These are phyloP conservation scores for Boletus vinaceobasis DNA, from an alignment of 768 basidiomycete species.

Conservation along the genomic window DNA sequence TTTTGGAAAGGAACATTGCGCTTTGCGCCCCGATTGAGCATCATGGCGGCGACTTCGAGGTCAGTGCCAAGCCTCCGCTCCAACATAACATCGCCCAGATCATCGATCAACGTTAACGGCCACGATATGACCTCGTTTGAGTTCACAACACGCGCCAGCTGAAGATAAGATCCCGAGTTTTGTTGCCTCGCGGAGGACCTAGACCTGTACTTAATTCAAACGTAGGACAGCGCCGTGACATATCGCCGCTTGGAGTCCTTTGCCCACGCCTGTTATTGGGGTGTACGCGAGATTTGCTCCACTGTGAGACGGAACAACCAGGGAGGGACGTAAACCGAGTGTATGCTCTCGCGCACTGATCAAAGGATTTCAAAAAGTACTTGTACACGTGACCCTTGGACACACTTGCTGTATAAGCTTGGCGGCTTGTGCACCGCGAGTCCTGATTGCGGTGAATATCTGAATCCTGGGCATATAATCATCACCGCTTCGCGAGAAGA, in stretches of 20 bases:
- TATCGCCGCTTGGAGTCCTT: neutral
- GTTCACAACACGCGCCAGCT: neutral
- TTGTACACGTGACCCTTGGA: neutral
- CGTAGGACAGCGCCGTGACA: neutral
- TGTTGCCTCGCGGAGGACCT: neutral
- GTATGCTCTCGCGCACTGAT: neutral
- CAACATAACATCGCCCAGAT: neutral
- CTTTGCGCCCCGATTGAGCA: neutral
- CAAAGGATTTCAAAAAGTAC: neutral
- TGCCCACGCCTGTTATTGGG: neutral
- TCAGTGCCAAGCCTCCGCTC: neutral
- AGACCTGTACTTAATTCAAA: neutral
- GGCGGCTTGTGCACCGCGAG: neutral
- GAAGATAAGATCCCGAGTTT: neutral
- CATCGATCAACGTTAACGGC: neutral
- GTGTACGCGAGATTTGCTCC: conserved; percentile 9
- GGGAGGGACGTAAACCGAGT: conserved; percentile 8
- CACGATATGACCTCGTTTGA: neutral
- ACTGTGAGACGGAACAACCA: conserved; percentile 5
- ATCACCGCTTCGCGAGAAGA: conserved; percentile 1
- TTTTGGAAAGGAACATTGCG: neutral
- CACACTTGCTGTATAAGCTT: neutral
- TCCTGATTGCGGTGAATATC: neutral
- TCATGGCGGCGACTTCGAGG: neutral
- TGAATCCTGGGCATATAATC: neutral